These are phyloP conservation scores for Myxozyma monticola DNA, from an alignment of 805 yeast genomes.

Conservation along the genomic window DNA sequence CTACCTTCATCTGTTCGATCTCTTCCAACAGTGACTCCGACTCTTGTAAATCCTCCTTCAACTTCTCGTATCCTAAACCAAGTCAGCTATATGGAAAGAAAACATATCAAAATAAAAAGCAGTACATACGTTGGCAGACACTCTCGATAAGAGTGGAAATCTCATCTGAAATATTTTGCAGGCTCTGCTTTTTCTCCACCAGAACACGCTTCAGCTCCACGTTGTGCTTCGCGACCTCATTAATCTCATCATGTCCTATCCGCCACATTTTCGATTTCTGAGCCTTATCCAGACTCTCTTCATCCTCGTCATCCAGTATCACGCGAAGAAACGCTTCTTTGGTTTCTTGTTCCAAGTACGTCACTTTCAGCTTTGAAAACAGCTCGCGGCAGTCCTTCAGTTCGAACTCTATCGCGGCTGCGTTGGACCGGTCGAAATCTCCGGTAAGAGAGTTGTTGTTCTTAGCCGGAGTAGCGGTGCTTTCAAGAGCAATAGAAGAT, in stretches of 20 bases:
- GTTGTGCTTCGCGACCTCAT: conserved; percentile 6
- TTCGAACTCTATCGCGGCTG: conserved; percentile 33
- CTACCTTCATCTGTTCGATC: conserved; percentile 37
- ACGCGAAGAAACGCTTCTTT: conserved; percentile 63
- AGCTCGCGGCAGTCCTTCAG: conserved; percentile 41
- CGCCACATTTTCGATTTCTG: conserved; percentile 36
- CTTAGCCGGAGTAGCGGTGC: neutral
- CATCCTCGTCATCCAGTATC: conserved; percentile 46
- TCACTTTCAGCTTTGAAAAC: conserved; percentile 58
- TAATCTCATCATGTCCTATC: conserved; percentile 16
- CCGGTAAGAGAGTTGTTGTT: neutral
- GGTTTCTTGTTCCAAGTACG: conserved; percentile 70
- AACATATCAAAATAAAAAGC: neutral
- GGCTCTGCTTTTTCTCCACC: conserved; percentile 33
- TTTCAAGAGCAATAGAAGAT: conserved; percentile 6
- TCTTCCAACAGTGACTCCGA: conserved; percentile 37
- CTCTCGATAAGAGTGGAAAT: conserved; percentile 23
- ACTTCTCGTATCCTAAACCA: conserved; percentile 23
- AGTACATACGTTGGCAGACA: conserved; percentile 12
- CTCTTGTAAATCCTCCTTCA: conserved; percentile 32
- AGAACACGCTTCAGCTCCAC: conserved; percentile 12
- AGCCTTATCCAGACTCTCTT: conserved; percentile 39
- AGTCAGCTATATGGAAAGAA: neutral
- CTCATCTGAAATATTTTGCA: conserved; percentile 28
- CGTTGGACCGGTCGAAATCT: conserved; percentile 27